Evolutionary conservation across 805 yeast species (phyloP).

Genomic region (Lipomyces sp.): DNA sequence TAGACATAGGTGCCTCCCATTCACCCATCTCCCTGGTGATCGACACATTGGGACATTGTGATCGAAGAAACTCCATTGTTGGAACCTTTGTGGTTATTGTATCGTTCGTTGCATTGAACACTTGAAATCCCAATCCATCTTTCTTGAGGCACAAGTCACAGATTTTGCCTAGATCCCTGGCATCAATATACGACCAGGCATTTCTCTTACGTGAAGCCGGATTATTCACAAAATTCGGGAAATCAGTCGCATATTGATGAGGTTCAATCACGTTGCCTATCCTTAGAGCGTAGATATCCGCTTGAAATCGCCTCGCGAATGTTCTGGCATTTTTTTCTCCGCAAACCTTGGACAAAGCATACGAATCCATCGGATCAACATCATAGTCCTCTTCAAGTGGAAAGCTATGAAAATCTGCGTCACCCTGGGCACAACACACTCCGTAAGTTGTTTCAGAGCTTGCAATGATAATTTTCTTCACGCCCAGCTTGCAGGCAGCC

Average conservation of each 20-base stretch:
- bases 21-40: constrained; percentile 18
- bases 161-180: constrained; percentile 16
- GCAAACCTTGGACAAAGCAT: constrained; percentile 14
- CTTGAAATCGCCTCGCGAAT: constrained; percentile 12
- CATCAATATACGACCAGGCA: constrained; percentile 19
- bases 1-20: constrained; percentile 14
- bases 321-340: constrained; percentile 13
- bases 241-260: constrained; percentile 5
- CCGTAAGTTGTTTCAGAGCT: constrained; percentile 15
- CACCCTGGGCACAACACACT: constrained; percentile 15
- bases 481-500: constrained; percentile 16
- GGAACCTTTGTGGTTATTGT: constrained; percentile 11
- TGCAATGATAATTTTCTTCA: constrained; percentile 11
- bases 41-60: constrained; percentile 12
- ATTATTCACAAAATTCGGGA: constrained; percentile 3
- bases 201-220: constrained; percentile 12
- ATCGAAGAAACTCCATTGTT: constrained; percentile 9
- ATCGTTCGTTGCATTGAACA: constrained; percentile 18
- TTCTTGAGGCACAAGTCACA: constrained; percentile 14
- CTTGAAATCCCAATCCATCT: constrained; percentile 17
- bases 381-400: constrained; percentile 17
- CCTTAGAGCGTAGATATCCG: constrained; percentile 14
- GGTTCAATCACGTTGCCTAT: constrained; percentile 17
- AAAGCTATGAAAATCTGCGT: constrained; percentile 10
- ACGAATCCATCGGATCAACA: constrained; percentile 13